phyloP scores from a whole-genome alignment of 163 green algal species.

The Trebouxia gelatinosa region DNA sequence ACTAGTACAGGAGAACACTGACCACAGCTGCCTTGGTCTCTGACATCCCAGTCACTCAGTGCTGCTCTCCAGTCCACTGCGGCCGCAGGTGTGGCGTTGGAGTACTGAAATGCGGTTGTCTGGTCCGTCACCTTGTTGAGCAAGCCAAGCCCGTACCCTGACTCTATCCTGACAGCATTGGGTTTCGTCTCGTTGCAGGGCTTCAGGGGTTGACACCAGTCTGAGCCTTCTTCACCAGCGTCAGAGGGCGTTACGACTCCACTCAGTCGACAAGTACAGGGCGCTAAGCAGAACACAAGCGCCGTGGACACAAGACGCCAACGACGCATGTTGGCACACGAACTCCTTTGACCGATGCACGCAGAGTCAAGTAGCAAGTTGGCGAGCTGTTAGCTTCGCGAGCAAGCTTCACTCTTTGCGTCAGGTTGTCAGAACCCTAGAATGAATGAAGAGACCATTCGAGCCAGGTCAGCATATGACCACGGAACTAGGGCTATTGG shows the following conservation, averaged over 20 bases:
- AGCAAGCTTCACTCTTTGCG: too few species aligned
- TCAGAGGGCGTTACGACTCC: neutral
- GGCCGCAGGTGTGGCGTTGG: neutral
- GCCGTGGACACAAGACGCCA: too few species aligned
- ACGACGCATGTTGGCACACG: too few species aligned
- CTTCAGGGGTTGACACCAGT: slow-evolving; percentile 3
- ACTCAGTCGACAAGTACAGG: too few species aligned
- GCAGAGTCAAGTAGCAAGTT: too few species aligned
- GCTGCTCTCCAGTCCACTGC: slow-evolving; percentile 9
- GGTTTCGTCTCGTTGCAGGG: slow-evolving; percentile 10
- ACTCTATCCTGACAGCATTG: neutral
- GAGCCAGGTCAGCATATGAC: too few species aligned
- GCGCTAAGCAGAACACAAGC: too few species aligned
- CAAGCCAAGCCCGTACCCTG: neutral
- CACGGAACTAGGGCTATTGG: too few species aligned
- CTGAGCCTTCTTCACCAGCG: neutral
- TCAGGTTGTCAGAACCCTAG: too few species aligned
- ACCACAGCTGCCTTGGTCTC: slow-evolving; percentile 16
- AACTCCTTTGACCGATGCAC: too few species aligned
- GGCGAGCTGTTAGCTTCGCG: too few species aligned
- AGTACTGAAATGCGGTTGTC: neutral
- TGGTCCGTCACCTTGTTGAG: neutral
- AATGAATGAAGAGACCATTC: too few species aligned
- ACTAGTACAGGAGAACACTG: neutral
- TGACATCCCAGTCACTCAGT: neutral